Percentiles rank a stretch among this genome's conserved stretches.
phyloP scores from a whole-genome alignment of 1,284 basidiomycete species.

The Naganishia cerealis region DNA sequence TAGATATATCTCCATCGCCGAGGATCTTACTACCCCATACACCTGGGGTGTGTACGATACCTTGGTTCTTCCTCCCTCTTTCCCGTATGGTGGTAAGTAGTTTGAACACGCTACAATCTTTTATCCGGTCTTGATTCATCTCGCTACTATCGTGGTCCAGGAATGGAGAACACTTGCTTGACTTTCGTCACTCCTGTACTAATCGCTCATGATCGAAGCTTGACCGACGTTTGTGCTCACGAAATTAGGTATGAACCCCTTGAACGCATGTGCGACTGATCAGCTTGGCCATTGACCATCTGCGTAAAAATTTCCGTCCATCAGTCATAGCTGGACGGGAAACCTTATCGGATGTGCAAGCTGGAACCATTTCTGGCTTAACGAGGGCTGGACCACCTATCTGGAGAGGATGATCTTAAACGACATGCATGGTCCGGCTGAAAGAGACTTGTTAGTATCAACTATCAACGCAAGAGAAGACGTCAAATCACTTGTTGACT shows the following conservation, averaged over 20 bases:
- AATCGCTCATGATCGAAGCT: constrained; percentile 75
- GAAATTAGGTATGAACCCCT: constrained; percentile 53
- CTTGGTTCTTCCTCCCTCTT: constrained; percentile 87
- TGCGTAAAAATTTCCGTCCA: constrained; percentile 27
- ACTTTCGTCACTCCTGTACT: constrained; percentile 85
- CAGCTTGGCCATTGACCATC: constrained; percentile 24
- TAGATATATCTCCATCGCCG: constrained; percentile 75
- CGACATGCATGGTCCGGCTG: constrained; percentile 70
- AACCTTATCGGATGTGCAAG: constrained; percentile 64
- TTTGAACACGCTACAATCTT: not conserved
- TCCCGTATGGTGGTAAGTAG: constrained; percentile 86
- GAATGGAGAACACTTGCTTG: constrained; percentile 63
- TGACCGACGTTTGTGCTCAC: constrained; percentile 80
- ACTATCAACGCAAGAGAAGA: not conserved
- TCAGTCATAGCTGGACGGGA: constrained; percentile 78
- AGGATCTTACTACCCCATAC: constrained; percentile 72
- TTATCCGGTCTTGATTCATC: not conserved
- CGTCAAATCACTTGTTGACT: not conserved
- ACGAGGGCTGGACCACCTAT: constrained; percentile 89
- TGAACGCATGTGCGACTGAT: not conserved
- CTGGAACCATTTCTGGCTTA: constrained; percentile 80
- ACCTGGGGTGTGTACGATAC: constrained; percentile 87
- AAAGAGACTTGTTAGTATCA: constrained; percentile 64
- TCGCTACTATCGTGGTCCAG: constrained; percentile 22
- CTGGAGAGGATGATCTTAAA: constrained; percentile 81